phyloP scores from a whole-genome alignment of 352 stramenopile species.

The Phytophthora brassicae region DNA sequence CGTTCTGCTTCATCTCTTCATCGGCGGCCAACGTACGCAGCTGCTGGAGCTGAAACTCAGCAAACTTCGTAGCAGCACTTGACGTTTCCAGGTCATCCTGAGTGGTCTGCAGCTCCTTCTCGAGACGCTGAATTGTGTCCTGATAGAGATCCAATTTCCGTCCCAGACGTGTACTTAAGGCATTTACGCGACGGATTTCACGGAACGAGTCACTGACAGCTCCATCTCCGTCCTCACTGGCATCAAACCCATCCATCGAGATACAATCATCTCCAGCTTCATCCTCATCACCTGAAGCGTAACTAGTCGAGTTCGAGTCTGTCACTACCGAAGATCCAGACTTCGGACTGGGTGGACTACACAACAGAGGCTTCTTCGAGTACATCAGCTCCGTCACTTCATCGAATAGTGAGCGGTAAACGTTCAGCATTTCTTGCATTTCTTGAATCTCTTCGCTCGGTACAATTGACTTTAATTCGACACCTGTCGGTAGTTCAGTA shows the following conservation, averaged over 20 bases:
- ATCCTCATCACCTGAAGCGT: constrained; percentile 57
- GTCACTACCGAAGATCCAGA: constrained; percentile 71
- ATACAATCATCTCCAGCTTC: constrained; percentile 36
- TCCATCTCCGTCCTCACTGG: constrained; percentile 34
- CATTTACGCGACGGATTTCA: constrained; percentile 66
- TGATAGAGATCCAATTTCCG: constrained; percentile 73
- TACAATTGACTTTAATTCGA: constrained; percentile 25
- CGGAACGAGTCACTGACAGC: constrained; percentile 38
- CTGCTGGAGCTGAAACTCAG: constrained; percentile 79
- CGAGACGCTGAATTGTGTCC: constrained; percentile 66
- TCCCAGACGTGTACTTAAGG: constrained; percentile 59
- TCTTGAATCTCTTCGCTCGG: constrained; percentile 48
- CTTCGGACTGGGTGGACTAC: constrained; percentile 43
- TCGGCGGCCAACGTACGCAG: constrained; percentile 55
- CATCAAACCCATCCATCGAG: constrained; percentile 37
- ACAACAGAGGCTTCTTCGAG: constrained; percentile 53
- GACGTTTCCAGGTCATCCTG: constrained; percentile 84
- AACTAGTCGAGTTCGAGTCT: constrained; percentile 66
- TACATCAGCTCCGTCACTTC: constrained; percentile 59
- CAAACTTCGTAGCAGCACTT: constrained; percentile 75
- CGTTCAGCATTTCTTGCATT: constrained; percentile 61
- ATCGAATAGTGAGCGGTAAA: constrained; percentile 68
- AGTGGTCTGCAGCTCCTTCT: constrained; percentile 58
- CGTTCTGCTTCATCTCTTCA: constrained; percentile 44
- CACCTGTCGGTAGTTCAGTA: constrained; percentile 18